Evolutionary conservation across 768 basidiomycete species (phyloP).

Genomic region (Crepidotus variabilis): DNA sequence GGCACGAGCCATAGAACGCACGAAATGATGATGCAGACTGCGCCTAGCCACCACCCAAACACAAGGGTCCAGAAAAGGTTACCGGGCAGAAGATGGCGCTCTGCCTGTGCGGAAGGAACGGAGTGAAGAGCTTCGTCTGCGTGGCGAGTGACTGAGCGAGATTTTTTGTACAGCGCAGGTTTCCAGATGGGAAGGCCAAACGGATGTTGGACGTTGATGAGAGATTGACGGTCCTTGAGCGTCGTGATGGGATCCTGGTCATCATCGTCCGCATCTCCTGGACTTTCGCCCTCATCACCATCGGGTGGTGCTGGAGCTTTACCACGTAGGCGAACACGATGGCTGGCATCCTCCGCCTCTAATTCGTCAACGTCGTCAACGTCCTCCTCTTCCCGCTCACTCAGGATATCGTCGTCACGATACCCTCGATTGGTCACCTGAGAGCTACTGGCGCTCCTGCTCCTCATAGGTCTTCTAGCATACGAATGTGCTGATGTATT

Average conservation of each 20-base stretch:
- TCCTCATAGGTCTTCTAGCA: slow-evolving; percentile 44
- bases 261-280: slow-evolving; percentile 35
- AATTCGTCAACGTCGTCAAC: slow-evolving; percentile 34
- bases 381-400: slow-evolving; percentile 51
- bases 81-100: slow-evolving; percentile 88
- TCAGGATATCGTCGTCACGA: slow-evolving; percentile 44
- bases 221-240: slow-evolving; percentile 91
- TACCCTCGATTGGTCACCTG: slow-evolving; percentile 41
- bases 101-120: slow-evolving; percentile 88
- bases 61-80: slow-evolving; percentile 89
- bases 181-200: slow-evolving; percentile 99
- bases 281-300: slow-evolving; percentile 29
- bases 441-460: slow-evolving; percentile 60
- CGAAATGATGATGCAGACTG: slow-evolving; percentile 66
- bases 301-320: slow-evolving; percentile 38
- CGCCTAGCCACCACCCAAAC: slow-evolving; percentile 93
- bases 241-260: slow-evolving; percentile 85
- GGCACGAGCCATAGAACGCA: slow-evolving; percentile 70
- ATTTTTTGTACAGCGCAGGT: slow-evolving; percentile 97
- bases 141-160: slow-evolving; percentile 91
- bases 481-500: slow-evolving; percentile 49
- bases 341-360: slow-evolving; percentile 23
- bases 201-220: slow-evolving; percentile 98
- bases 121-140: slow-evolving; percentile 94
- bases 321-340: slow-evolving; percentile 29